These are phyloP conservation scores for Coemansia sp. DNA, from an alignment of 192 early-diverging fungal species.

Conservation along the genomic window DNA sequence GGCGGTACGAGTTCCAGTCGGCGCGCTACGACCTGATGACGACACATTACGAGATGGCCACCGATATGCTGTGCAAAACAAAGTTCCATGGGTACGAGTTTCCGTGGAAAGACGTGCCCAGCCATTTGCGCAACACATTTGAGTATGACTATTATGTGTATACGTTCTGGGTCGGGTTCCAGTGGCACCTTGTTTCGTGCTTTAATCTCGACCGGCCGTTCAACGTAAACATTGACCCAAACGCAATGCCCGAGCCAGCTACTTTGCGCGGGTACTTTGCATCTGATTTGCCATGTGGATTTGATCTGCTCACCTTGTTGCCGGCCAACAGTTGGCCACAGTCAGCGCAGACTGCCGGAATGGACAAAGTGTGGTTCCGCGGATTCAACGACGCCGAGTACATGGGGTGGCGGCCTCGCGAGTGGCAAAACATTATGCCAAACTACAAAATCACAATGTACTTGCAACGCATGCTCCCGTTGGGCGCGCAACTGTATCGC, in stretches of 20 bases:
- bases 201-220: slow-evolving; percentile 52
- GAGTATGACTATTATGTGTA: slow-evolving; percentile 55
- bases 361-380: slow-evolving; percentile 35
- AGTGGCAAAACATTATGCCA: slow-evolving; percentile 39
- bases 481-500: slow-evolving; percentile 39
- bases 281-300: slow-evolving; percentile 34
- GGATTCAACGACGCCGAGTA: slow-evolving; percentile 44
- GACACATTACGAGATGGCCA: slow-evolving; percentile 50
- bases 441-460: slow-evolving; percentile 43
- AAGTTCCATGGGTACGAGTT: slow-evolving; percentile 40
- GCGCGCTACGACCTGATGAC: slow-evolving; percentile 49
- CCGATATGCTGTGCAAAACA: slow-evolving; percentile 37
- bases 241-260: slow-evolving; percentile 26
- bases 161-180: slow-evolving; percentile 52
- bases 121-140: slow-evolving; percentile 32
- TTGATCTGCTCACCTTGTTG: slow-evolving; percentile 44
- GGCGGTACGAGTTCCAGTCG: slow-evolving; percentile 53
- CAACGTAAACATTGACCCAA: slow-evolving; percentile 21
- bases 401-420: slow-evolving; percentile 40
- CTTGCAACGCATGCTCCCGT: slow-evolving; percentile 48
- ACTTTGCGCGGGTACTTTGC: slow-evolving; percentile 39
- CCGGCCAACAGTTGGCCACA: slow-evolving; percentile 38
- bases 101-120: slow-evolving; percentile 39
- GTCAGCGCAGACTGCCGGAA: slow-evolving; percentile 9
- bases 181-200: slow-evolving; percentile 51